phyloP scores from a whole-genome alignment of 768 basidiomycete genomes.

The Kwoniella heveanensis region DNA sequence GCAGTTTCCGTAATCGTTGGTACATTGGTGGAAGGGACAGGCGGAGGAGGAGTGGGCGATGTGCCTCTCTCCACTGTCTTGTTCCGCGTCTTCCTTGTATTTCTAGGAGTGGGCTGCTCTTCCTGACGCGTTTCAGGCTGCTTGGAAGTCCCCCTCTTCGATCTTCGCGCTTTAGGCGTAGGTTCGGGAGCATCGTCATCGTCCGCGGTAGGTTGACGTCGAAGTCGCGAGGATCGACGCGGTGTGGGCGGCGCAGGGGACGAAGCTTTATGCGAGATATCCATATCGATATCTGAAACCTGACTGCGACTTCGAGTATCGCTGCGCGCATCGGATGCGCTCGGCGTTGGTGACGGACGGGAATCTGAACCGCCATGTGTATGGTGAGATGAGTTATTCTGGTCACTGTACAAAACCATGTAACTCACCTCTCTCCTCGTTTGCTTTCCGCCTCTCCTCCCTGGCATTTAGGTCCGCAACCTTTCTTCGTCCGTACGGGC shows the following conservation, averaged over 20 bases:
- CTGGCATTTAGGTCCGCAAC: conserved; percentile 35
- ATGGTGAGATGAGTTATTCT: not conserved
- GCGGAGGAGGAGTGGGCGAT: conserved; percentile 33
- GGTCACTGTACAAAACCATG: not conserved
- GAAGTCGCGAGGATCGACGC: conserved; percentile 41
- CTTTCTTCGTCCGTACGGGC: conserved; percentile 47
- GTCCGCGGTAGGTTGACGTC: conserved; percentile 12
- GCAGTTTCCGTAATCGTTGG: conserved; percentile 50
- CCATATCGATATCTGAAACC: conserved; percentile 28
- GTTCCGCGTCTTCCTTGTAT: conserved; percentile 26
- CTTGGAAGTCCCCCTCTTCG: conserved; percentile 22
- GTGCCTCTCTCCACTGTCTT: conserved; percentile 31
- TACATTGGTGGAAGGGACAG: conserved; percentile 15
- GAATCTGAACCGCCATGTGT: too few species aligned
- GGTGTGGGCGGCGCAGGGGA: conserved; percentile 38
- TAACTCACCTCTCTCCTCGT: conserved; percentile 22
- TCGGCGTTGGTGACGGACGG: conserved; percentile 12
- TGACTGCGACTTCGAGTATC: conserved; percentile 17
- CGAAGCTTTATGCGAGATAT: conserved; percentile 7
- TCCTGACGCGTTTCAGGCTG: conserved; percentile 28
- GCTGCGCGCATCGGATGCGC: conserved; percentile 14
- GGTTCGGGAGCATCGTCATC: conserved; percentile 26
- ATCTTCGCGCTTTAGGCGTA: conserved; percentile 32
- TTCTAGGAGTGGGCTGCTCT: conserved; percentile 26
- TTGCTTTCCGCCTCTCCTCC: conserved; percentile 26